Evolutionary conservation across 306 rosid species (phyloP).

Genomic region (Pterocarpus santalinus): DNA sequence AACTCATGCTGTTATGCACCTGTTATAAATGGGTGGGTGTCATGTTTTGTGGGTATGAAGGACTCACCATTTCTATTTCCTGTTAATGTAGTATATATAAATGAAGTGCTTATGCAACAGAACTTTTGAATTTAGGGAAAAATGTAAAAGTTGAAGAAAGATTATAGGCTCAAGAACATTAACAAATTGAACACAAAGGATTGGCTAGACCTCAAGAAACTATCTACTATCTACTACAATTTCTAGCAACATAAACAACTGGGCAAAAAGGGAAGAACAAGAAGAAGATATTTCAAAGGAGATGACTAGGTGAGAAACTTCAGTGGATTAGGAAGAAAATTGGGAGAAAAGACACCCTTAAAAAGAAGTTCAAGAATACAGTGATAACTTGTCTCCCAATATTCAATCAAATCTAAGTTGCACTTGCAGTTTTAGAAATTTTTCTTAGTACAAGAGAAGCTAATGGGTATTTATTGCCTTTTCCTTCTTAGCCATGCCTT

Average conservation of each 20-base stretch:
- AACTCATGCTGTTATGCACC: constrained; percentile 11
- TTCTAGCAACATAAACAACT: not conserved
- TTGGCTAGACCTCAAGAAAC: constrained; percentile 24
- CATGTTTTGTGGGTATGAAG: constrained; percentile 29
- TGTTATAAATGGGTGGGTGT: not conserved
- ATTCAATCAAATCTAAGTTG: constrained; percentile 17
- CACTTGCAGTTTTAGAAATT: constrained; percentile 9
- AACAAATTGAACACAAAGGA: constrained; percentile 3
- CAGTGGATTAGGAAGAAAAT: not conserved
- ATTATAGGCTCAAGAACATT: constrained; percentile 15
- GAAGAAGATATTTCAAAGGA: not conserved
- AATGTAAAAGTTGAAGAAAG: not conserved
- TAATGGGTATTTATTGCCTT: constrained; percentile 9
- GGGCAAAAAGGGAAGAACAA: not conserved
- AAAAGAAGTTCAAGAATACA: constrained; percentile 17
- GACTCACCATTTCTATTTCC: constrained; percentile 27
- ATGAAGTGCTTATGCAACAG: constrained; percentile 32
- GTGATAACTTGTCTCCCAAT: constrained; percentile 14
- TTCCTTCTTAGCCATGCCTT: constrained; percentile 27
- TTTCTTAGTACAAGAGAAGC: constrained; percentile 4
- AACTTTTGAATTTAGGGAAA: not conserved
- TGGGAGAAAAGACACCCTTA: not conserved
- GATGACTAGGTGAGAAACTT: constrained; percentile 12
- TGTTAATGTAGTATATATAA: not conserved
- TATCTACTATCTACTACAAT: constrained; percentile 12